Conservation (phyloP, 192 early-diverging fungal species). For the Haplosporangium gracile region DNA sequence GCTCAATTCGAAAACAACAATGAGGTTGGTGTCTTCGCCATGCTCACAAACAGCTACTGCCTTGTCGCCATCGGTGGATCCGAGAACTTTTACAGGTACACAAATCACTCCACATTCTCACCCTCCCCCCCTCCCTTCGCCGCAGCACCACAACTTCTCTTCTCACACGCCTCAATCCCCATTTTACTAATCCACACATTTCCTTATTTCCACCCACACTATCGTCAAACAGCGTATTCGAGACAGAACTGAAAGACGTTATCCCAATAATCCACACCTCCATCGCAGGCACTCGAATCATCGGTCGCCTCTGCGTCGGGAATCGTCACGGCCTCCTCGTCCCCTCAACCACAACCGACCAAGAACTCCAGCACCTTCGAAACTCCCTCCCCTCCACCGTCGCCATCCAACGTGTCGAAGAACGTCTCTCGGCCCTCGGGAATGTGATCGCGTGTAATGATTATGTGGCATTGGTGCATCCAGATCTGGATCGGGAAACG, state of each 20-base stretch:
- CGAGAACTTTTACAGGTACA: slow-evolving; percentile 97
- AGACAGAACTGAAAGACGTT: slow-evolving; percentile 91
- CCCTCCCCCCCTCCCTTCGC: too few relatives aligned
- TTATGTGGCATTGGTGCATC: slow-evolving; percentile 97
- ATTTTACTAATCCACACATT: not conserved
- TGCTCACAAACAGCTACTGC: slow-evolving; percentile 96
- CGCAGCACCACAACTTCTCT: not conserved
- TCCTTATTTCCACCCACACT: not conserved
- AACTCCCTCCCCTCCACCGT: slow-evolving; percentile 94
- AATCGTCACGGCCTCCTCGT: slow-evolving; percentile 96
- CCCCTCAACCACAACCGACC: slow-evolving; percentile 94
- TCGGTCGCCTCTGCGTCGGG: slow-evolving; percentile 92
- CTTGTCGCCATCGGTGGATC: slow-evolving; percentile 96
- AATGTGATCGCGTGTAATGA: slow-evolving; percentile 99
- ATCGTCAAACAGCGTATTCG: slow-evolving; percentile 77
- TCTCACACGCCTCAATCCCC: not conserved
- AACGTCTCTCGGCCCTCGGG: slow-evolving; percentile 94
- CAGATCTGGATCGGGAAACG: slow-evolving; percentile 96
- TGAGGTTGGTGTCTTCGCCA: slow-evolving; percentile 97
- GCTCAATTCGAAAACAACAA: slow-evolving; percentile 98
- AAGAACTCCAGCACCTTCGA: slow-evolving; percentile 95
- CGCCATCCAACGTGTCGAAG: slow-evolving; percentile 94
- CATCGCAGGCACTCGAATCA: slow-evolving; percentile 95
- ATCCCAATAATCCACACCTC: slow-evolving; percentile 95
- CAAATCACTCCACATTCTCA: not conserved